Conservation (phyloP, 441 rosid species). For the Corymbia citriodora region DNA sequence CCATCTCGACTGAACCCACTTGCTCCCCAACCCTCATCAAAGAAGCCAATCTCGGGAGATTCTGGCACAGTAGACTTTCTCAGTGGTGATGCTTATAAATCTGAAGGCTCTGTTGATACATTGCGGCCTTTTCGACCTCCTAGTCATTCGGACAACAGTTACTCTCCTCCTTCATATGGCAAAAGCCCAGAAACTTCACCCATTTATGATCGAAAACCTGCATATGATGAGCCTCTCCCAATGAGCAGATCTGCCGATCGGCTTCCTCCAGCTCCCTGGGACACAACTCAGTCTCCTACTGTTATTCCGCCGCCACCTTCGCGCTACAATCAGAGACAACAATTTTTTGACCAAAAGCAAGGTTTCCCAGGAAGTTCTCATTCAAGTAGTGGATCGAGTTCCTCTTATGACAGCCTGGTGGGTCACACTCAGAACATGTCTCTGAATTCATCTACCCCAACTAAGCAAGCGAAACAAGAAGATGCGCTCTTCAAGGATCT, state of each 20-base stretch:
- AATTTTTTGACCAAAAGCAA: constrained; percentile 48
- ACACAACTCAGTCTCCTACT: constrained; percentile 16
- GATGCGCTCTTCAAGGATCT: constrained; percentile 95
- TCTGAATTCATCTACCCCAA: constrained; percentile 43
- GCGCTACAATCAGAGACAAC: constrained; percentile 69
- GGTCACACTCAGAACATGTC: constrained; percentile 73
- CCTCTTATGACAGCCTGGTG: constrained; percentile 61
- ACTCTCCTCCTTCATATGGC: neutral
- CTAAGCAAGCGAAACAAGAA: constrained; percentile 74
- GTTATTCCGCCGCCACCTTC: constrained; percentile 68
- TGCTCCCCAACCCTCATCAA: constrained; percentile 3
- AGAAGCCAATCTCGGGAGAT: neutral
- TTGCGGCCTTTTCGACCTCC: neutral
- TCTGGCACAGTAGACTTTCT: neutral
- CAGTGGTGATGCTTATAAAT: constrained; percentile 8
- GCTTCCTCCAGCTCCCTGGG: constrained; percentile 81
- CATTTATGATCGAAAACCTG: constrained; percentile 34
- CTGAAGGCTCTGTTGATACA: neutral
- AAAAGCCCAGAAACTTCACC: constrained; percentile 27
- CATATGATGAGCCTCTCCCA: constrained; percentile 48
- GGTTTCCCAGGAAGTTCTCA: constrained; percentile 20
- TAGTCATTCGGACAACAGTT: neutral
- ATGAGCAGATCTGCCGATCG: constrained; percentile 40
- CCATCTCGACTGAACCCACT: neutral
- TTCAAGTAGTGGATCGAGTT: constrained; percentile 50